phyloP scores from a whole-genome alignment of 2,329 filamentous ascomycete species.

The Ascochyta viciae-villosae region DNA sequence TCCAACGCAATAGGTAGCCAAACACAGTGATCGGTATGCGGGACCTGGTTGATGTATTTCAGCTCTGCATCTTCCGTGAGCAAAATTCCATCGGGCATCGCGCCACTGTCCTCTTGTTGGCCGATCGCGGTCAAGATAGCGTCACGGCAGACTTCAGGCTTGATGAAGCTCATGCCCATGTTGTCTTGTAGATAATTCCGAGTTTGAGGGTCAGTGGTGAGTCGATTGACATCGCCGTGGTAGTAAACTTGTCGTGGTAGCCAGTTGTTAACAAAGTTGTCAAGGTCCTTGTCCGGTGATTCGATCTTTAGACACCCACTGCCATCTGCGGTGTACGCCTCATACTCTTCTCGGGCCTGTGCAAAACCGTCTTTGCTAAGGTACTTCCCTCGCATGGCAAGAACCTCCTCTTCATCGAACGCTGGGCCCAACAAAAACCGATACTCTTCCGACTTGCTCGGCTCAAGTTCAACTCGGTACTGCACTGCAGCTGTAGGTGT shows the following conservation, averaged over 20 bases:
- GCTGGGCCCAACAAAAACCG: slow-evolving; percentile 65
- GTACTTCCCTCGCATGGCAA: slow-evolving; percentile 56
- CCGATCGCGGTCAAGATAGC: slow-evolving; percentile 59
- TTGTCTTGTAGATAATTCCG: slow-evolving; percentile 67
- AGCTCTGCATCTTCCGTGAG: slow-evolving; percentile 62
- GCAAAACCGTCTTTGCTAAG: slow-evolving; percentile 59
- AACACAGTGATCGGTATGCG: slow-evolving; percentile 66
- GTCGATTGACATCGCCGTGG: slow-evolving; percentile 65
- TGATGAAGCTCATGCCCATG: slow-evolving; percentile 67
- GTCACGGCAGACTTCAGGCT: slow-evolving; percentile 57
- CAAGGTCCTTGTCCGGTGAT: slow-evolving; percentile 62
- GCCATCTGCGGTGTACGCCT: slow-evolving; percentile 59
- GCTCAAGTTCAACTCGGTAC: slow-evolving; percentile 54
- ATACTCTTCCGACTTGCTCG: slow-evolving; percentile 55
- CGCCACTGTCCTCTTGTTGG: slow-evolving; percentile 62
- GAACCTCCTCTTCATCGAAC: slow-evolving; percentile 60
- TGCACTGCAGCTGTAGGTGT: slow-evolving; percentile 63
- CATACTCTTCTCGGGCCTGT: slow-evolving; percentile 56
- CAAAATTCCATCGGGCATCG: slow-evolving; percentile 66
- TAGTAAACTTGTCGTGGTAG: slow-evolving; percentile 65
- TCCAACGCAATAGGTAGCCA: slow-evolving; percentile 65
- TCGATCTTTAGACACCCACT: slow-evolving; percentile 60
- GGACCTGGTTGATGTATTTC: slow-evolving; percentile 68
- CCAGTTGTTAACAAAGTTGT: slow-evolving; percentile 68
- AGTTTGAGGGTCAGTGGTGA: slow-evolving; percentile 66